Conservation (phyloP, 805 yeast species). For the Peterozyma toletana region DNA sequence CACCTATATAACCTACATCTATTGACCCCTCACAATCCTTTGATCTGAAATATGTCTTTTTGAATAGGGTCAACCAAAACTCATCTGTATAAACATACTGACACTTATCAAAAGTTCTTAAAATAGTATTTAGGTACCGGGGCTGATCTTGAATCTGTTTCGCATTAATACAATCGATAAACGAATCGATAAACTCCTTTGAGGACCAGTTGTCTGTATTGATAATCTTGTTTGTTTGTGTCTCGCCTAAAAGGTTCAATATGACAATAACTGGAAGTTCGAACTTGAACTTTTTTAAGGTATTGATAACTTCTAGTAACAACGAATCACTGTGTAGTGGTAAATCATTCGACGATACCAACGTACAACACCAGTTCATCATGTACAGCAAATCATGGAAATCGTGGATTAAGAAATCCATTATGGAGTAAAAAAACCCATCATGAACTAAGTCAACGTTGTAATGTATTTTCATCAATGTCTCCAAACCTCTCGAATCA, state of each 20-base stretch:
- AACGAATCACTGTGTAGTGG: not conserved
- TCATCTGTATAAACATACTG: not conserved
- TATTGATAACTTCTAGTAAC: not conserved
- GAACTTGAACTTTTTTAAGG: conserved; percentile 36
- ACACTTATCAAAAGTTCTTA: not conserved
- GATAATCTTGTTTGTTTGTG: not conserved
- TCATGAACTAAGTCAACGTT: conserved; percentile 1
- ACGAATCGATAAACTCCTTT: not conserved
- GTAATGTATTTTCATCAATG: conserved; percentile 3
- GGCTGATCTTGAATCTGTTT: not conserved
- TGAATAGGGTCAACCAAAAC: conserved; percentile 4
- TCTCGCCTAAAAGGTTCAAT: not conserved
- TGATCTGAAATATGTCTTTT: not conserved
- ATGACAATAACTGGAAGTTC: conserved; percentile 36
- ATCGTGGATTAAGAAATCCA: not conserved
- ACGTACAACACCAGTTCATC: conserved; percentile 4
- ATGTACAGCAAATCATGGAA: conserved; percentile 1
- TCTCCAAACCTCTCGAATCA: not conserved
- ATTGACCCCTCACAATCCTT: not conserved
- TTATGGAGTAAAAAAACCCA: conserved; percentile 4
- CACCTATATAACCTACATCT: not conserved
- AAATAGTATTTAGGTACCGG: not conserved
- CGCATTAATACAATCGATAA: conserved; percentile 1
- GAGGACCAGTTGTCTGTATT: conserved; percentile 1
- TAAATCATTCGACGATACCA: conserved; percentile 4